Evolutionary conservation across 768 basidiomycete genomes (phyloP).

Genomic region (Hericium rajendrae): DNA sequence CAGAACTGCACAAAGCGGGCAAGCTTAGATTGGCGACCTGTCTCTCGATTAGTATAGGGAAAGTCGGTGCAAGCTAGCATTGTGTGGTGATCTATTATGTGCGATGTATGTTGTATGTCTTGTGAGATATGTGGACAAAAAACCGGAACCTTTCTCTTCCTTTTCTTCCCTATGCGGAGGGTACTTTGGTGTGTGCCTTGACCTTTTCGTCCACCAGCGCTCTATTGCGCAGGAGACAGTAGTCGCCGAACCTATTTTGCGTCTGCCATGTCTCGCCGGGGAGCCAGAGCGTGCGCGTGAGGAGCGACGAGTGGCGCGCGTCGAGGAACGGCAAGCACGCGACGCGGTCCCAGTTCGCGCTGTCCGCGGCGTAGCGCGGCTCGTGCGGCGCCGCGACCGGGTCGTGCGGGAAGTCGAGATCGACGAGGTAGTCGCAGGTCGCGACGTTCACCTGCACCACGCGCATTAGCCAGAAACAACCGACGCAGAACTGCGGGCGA

Average conservation of each 20-base stretch:
- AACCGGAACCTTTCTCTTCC: too few species aligned
- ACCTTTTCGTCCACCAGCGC: slow-evolving; percentile 23
- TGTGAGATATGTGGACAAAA: too few species aligned
- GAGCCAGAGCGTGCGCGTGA: slow-evolving; percentile 74
- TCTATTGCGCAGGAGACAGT: slow-evolving; percentile 73
- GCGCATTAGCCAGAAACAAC: not conserved
- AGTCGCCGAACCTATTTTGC: slow-evolving; percentile 78
- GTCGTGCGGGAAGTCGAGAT: slow-evolving; percentile 77
- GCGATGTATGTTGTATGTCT: too few species aligned
- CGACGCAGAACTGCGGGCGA: not conserved
- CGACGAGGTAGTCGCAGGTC: slow-evolving; percentile 84
- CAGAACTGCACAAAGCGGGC: too few species aligned
- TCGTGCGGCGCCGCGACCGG: slow-evolving; percentile 48
- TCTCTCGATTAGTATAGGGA: too few species aligned
- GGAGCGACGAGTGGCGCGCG: slow-evolving; percentile 54
- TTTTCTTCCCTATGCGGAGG: too few species aligned
- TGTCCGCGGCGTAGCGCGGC: slow-evolving; percentile 69
- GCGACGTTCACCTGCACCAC: slow-evolving; percentile 49
- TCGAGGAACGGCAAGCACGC: slow-evolving; percentile 80
- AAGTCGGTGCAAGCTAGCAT: too few species aligned
- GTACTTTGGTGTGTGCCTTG: not conserved
- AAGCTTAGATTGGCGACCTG: too few species aligned
- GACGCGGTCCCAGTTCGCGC: slow-evolving; percentile 71
- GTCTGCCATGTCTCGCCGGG: slow-evolving; percentile 63
- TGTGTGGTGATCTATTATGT: too few species aligned